Evolutionary conservation across 2,329 filamentous ascomycete species (phyloP), one percentile per base, ranked within the genome.

Genomic region (Diaporthe ilicicola): DNA sequence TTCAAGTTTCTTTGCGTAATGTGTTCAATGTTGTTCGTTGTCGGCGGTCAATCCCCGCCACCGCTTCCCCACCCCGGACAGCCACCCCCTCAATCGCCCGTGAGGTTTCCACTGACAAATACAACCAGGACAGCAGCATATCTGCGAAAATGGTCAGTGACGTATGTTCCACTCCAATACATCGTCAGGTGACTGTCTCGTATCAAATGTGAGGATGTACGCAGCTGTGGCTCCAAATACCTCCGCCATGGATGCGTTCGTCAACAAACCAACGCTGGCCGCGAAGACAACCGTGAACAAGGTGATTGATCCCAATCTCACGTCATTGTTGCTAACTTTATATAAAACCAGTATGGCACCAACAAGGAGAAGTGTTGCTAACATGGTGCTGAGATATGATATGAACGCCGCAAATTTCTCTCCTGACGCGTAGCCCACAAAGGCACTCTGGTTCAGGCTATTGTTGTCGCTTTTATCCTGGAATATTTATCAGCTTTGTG

Each of bases 201-300:
- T n/a, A n/a, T n/a, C n/a, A n/a, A n/a, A n/a, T n/a, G n/a, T n/a
- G n/a, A n/a, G n/a, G n/a, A n/a, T n/a, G n/a, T n/a, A 65, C 61
- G 61, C 61, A 29, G 46, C 61, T 27, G 61, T 65, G 3, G 61
- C n/a, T 7, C 61, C 44, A 65, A 65, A 65, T 9, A 51, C 46
- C 50, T 65, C 34, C 9, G 59, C 48, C 37, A 54, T 54, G n/a
- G 61, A 55, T n/a, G 42, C 67, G 7, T 48, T 69, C 19, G 66
- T 62, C 24, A 68, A 44, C 51, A 65, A n/a, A 19, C 61, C 46
- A 37, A 65, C 22, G 13, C 61, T 53, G n/a, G 12, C 61, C 3
- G 61, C 46, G 29, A 65, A 65, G 17, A 24, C 22, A 6, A 65
- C 32, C 2, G 61, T 65, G 61, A 65, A 53, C 29, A 65, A 34